Evolutionary conservation across 2,329 filamentous ascomycete species (phyloP).

Genomic region (Phyllosticta citribraziliensis): DNA sequence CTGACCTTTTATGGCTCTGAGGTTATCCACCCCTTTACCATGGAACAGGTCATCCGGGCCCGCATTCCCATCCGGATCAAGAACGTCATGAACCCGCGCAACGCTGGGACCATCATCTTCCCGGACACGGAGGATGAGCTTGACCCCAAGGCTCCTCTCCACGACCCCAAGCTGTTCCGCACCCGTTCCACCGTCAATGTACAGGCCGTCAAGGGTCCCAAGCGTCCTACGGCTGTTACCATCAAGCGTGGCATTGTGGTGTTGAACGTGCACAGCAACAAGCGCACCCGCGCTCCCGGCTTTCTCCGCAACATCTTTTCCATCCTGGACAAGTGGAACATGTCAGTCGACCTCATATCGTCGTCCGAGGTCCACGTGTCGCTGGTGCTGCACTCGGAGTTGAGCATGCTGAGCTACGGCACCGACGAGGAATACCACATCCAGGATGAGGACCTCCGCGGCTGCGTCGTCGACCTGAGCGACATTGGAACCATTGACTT

Average conservation of each 20-base stretch:
- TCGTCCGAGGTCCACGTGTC: constrained; percentile 96
- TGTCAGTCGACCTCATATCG: constrained; percentile 93
- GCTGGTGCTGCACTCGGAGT: constrained; percentile 83
- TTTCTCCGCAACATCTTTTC: constrained; percentile 93
- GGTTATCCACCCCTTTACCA: constrained; percentile 96
- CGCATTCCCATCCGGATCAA: constrained; percentile 83
- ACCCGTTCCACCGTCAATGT: constrained; percentile 36
- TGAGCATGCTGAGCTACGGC: constrained; percentile 37
- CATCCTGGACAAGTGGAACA: constrained; percentile 73
- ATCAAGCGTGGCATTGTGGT: constrained; percentile 97
- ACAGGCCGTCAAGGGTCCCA: constrained; percentile 35
- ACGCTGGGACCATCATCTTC: constrained; percentile 70
- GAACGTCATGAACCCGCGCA: constrained; percentile 79
- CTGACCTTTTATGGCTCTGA: constrained; percentile 69
- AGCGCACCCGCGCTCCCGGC: constrained; percentile 87
- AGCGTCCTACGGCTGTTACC: constrained; percentile 60
- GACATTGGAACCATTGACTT: constrained; percentile 86
- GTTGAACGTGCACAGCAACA: constrained; percentile 97
- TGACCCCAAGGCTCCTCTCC: constrained; percentile 44
- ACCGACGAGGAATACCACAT: constrained; percentile 38
- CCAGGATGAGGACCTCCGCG: constrained; percentile 36
- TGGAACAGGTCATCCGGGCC: constrained; percentile 78
- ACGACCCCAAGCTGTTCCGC: constrained; percentile 47
- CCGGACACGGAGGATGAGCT: constrained; percentile 57
- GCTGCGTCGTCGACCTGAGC: constrained; percentile 57